Evolutionary conservation across 129 eudicot species (phyloP).

Genomic region (carrot (Daucus carota)): DH1_v3.0 NC_030382.2:27402001-27402500

Average conservation of each 20-base stretch:
- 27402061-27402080: slow-evolving; percentile 89
- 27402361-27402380: not conserved
- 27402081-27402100: slow-evolving; percentile 95
- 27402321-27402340: not conserved
- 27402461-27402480: no score
- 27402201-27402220: not conserved
- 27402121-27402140: slow-evolving; percentile 78
- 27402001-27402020: slow-evolving; percentile 95
- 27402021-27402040: slow-evolving; percentile 91
- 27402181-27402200: not conserved
- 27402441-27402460: not conserved
- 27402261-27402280: no score
- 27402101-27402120: slow-evolving; percentile 87
- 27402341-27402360: no score
- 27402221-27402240: no score
- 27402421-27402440: not conserved
- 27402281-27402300: not conserved
- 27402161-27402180: not conserved
- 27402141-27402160: slow-evolving; percentile 19
- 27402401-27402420: not conserved
- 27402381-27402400: not conserved
- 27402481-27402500: not conserved
- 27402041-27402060: slow-evolving; percentile 94
- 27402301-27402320: not conserved
- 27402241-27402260: not conserved